These are phyloP conservation scores for Funneliformis caledonium DNA, from an alignment of 371 early-diverging fungal genomes.

Conservation along the genomic window DNA sequence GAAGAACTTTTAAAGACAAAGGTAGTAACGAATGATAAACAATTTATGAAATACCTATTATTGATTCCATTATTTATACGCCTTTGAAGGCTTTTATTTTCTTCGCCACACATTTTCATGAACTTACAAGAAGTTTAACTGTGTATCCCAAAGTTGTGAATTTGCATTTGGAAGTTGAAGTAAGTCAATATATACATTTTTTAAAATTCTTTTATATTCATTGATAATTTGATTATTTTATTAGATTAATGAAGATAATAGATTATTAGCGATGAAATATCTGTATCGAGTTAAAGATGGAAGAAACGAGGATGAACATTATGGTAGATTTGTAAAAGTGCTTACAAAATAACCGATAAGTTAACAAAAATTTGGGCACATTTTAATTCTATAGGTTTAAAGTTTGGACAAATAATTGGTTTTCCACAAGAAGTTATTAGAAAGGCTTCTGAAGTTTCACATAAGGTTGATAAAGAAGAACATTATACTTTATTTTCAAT, in stretches of 20 bases:
- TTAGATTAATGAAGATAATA: slow-evolving; percentile 4
- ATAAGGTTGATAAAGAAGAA: slow-evolving; percentile 1
- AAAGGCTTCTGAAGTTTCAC: slow-evolving; percentile 31
- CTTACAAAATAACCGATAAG: background rate
- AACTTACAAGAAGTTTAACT: slow-evolving; percentile 56
- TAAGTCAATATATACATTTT: slow-evolving; percentile 45
- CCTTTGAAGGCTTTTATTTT: slow-evolving; percentile 61
- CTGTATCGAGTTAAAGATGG: slow-evolving; percentile 34
- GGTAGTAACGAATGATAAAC: slow-evolving; percentile 41
- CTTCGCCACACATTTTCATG: slow-evolving; percentile 76
- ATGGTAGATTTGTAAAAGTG: background rate
- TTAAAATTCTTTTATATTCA: background rate
- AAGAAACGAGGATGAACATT: slow-evolving; percentile 30
- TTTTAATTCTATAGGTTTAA: slow-evolving; percentile 25
- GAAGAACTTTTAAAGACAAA: slow-evolving; percentile 70
- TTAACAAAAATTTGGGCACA: no score
- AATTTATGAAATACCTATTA: background rate
- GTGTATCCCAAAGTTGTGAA: slow-evolving; percentile 71
- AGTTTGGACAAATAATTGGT: slow-evolving; percentile 29
- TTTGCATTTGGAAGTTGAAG: slow-evolving; percentile 64
- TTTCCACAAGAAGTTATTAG: slow-evolving; percentile 23
- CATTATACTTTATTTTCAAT: background rate
- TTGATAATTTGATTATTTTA: background rate
- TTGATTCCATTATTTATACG: background rate
- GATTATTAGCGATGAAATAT: slow-evolving; percentile 8